Base-by-base conservation (phyloP, 768 basidiomycete genomes). In the Lentinula detonsa region DNA sequence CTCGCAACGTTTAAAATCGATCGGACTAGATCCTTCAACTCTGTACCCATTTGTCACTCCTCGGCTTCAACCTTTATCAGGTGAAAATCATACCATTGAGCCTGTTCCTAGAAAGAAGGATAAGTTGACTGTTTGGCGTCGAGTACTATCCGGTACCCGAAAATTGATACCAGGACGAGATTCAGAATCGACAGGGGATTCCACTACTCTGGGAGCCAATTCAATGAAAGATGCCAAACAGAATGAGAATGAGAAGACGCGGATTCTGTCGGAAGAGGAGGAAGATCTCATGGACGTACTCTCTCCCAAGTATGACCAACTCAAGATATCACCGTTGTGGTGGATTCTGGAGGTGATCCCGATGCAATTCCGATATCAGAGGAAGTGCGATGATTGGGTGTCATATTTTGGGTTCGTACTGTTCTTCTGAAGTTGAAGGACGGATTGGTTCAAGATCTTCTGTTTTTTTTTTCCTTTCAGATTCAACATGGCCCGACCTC, bases 321-420 rank as follows among this genome's bases (percentile, higher is more conserved):
- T 91, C 28, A 63, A 65, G 45, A 53, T 81, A 1, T 64, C 71
- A 34, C 73, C 65, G 51, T 46, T 31, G 0, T 91, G 91, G 90
- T 91, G 90, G 91, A 57, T 83, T 37, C 72, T 91, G 43, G 91
- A 93, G 69, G 5, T 81, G 7, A 46, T 85, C 13, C 85, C 83
- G 4, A 48, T 82, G 58, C 69, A 68, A 48, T 74, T 76, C 16
- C 70, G 70, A 18, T 75, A 70, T 59, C 78, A 79, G 69, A 67
- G 66, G 58, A 67, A 65, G 1, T 65, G 75, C 55, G 66, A 71
- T 13, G 54, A 61, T 9, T 76, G 75, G 77, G 62, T 34, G 23
- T 61, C 64, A n/a, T 61, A 62, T 46, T 59, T 70, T 28, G 60
- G 66, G 11, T 64, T 48, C 34, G 57, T 49, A 21, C 18, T 34